These are phyloP conservation scores for Apiospora aurea DNA, from an alignment of 2,329 filamentous ascomycete species.

Conservation along the genomic window DNA sequence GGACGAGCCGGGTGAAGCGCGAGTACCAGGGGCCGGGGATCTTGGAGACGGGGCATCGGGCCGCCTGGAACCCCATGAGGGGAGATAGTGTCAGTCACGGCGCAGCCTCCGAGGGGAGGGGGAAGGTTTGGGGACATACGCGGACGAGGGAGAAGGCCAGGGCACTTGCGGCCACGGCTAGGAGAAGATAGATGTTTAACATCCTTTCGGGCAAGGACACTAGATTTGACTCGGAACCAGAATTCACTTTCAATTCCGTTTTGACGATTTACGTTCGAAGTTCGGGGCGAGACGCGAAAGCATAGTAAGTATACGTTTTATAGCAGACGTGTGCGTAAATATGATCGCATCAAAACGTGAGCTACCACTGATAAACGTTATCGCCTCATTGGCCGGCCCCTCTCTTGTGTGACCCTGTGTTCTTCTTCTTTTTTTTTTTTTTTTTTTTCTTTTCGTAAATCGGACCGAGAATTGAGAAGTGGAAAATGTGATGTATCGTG, in stretches of 20 bases:
- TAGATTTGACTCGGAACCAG: fast-evolving
- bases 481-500: no score
- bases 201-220: not conserved
- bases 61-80: not conserved
- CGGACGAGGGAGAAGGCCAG: not conserved
- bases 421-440: no score
- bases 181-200: not conserved
- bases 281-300: no score
- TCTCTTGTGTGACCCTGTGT: no score
- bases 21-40: slow-evolving; percentile 26
- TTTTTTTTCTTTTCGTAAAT: no score
- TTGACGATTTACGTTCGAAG: not conserved
- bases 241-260: fast-evolving
- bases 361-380: no score
- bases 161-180: not conserved
- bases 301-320: no score
- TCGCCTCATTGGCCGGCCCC: no score
- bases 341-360: no score
- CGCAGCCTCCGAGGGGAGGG: not conserved
- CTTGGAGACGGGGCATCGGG: not conserved
- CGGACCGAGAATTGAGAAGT: no score
- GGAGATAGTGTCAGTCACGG: not conserved
- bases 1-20: slow-evolving; percentile 18
- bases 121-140: not conserved
- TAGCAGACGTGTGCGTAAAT: no score